phyloP scores from a whole-genome alignment of 2,329 filamentous ascomycete genomes.

The Penicillium sp. region DNA sequence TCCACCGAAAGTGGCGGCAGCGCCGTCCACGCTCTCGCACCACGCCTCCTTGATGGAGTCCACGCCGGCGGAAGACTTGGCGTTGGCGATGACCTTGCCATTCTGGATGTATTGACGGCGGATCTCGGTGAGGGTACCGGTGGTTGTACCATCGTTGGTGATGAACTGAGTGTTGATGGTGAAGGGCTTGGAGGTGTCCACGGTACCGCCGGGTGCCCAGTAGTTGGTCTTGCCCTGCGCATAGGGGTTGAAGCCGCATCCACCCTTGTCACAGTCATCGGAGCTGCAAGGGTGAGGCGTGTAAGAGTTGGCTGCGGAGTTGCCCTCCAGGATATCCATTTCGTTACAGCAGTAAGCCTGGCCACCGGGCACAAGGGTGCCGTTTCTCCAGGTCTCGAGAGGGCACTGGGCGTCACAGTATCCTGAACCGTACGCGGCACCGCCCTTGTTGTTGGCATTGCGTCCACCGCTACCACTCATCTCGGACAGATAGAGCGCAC shows the following conservation, averaged over 20 bases:
- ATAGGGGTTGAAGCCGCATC: constrained; percentile 67
- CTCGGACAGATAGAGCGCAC: constrained; percentile 59
- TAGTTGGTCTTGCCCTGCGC: constrained; percentile 58
- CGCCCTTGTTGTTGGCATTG: constrained; percentile 49
- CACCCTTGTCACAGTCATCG: constrained; percentile 58
- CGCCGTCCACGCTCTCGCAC: constrained; percentile 35
- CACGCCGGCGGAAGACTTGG: constrained; percentile 40
- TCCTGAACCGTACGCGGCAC: constrained; percentile 55
- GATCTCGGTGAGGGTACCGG: constrained; percentile 54
- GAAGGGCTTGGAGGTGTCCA: constrained; percentile 55
- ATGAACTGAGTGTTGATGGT: constrained; percentile 66
- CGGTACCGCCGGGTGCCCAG: constrained; percentile 53
- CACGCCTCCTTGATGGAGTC: constrained; percentile 52
- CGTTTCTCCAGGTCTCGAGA: constrained; percentile 45
- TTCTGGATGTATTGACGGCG: constrained; percentile 61
- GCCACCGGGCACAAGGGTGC: constrained; percentile 48
- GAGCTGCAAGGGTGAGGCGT: constrained; percentile 59
- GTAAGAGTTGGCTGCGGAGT: constrained; percentile 56
- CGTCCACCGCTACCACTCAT: constrained; percentile 57
- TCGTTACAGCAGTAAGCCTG: constrained; percentile 60
- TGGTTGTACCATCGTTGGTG: constrained; percentile 43
- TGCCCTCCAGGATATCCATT: constrained; percentile 67
- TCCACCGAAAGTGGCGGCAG: neutral
- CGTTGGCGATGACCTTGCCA: constrained; percentile 54
- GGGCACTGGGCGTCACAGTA: constrained; percentile 59